phyloP scores from a whole-genome alignment of 2,329 filamentous ascomycete genomes.

The Cryphonectria japonica region DNA sequence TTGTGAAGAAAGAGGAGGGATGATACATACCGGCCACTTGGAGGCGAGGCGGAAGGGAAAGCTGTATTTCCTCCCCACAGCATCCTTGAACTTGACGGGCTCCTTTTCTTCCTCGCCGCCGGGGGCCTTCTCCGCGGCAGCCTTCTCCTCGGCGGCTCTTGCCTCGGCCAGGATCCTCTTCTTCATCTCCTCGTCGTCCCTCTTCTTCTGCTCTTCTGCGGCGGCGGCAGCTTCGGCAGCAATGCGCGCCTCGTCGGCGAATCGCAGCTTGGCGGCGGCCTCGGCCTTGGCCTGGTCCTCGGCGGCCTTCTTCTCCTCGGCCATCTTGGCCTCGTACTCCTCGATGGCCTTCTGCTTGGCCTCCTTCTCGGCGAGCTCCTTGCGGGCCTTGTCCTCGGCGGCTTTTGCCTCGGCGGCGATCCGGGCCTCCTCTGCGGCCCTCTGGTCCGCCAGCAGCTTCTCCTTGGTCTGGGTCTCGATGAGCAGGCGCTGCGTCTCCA shows the following conservation, averaged over 20 bases:
- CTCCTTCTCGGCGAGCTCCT: slow-evolving; percentile 50
- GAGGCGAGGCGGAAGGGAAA: slow-evolving; percentile 87
- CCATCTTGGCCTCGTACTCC: slow-evolving; percentile 31
- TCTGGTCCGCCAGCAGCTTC: slow-evolving; percentile 52
- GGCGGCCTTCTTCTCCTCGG: slow-evolving; percentile 41
- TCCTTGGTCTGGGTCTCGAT: slow-evolving; percentile 50
- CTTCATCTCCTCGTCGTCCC: slow-evolving; percentile 44
- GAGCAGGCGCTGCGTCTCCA: slow-evolving; percentile 49
- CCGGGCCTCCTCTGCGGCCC: slow-evolving; percentile 49
- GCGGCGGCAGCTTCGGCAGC: slow-evolving; percentile 35
- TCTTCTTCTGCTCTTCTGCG: slow-evolving; percentile 41
- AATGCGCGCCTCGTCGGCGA: slow-evolving; percentile 33
- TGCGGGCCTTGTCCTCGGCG: slow-evolving; percentile 45
- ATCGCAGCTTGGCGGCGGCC: slow-evolving; percentile 41
- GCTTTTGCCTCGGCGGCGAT: slow-evolving; percentile 42
- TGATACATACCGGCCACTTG: slow-evolving; percentile 73
- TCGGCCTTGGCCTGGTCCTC: slow-evolving; percentile 38
- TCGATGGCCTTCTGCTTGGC: slow-evolving; percentile 25
- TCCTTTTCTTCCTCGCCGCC: slow-evolving; percentile 66
- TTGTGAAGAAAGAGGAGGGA: neutral
- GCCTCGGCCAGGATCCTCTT: slow-evolving; percentile 45
- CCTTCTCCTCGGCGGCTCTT: slow-evolving; percentile 42
- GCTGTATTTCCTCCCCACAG: slow-evolving; percentile 86
- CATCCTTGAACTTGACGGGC: slow-evolving; percentile 89
- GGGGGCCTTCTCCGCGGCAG: slow-evolving; percentile 51